Conservation (phyloP, 352 stramenopile genomes). For the Paralagenidium karlingii region DNA sequence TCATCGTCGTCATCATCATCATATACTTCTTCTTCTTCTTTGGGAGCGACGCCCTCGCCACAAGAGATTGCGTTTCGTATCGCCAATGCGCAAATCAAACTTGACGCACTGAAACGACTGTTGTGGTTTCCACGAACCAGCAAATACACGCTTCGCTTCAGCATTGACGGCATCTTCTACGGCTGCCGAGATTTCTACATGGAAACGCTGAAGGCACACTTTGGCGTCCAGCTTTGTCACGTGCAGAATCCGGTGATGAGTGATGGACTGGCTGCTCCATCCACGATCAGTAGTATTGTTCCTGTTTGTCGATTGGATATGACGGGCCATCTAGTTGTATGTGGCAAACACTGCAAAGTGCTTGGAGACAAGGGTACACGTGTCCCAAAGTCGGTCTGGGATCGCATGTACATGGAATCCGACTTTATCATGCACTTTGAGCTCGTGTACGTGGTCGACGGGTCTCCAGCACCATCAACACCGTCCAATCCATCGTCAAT, state of each 20-base stretch:
- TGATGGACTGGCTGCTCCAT: no score
- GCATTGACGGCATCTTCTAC: conserved; percentile 70
- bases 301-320: conserved; percentile 48
- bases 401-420: conserved; percentile 59
- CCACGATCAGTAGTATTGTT: no score
- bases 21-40: no score
- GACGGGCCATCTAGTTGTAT: conserved; percentile 48
- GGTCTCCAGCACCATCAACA: no score
- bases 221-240: conserved; percentile 47
- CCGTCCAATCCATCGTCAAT: no score
- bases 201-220: conserved; percentile 43
- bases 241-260: no score
- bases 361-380: conserved; percentile 61
- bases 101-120: conserved; percentile 47
- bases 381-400: conserved; percentile 68
- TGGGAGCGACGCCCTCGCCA: no score
- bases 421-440: conserved; percentile 44
- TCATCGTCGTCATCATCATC: no score
- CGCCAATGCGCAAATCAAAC: conserved; percentile 53
- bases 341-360: conserved; percentile 66
- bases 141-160: conserved; percentile 62
- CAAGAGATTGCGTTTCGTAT: no score
- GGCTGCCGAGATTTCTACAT: conserved; percentile 57
- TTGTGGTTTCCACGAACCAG: conserved; percentile 66
- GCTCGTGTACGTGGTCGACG: conserved; percentile 52